Evolutionary conservation across 371 early-diverging fungal species (phyloP).

Genomic region (Mortierella sp.): DNA sequence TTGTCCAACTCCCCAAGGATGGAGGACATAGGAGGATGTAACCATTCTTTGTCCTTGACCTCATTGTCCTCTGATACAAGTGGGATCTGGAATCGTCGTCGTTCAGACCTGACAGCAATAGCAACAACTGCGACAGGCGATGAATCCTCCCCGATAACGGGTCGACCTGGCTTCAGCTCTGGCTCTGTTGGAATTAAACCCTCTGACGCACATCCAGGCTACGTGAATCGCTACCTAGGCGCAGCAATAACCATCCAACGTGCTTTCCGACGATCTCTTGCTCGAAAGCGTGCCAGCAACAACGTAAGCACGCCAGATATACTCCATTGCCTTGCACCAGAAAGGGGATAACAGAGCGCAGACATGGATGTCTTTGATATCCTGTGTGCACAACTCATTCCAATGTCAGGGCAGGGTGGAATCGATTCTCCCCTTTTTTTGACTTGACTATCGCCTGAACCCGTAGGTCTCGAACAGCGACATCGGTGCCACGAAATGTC

Average conservation of each 20-base stretch:
- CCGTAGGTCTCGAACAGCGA: neutral
- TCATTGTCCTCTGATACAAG: neutral
- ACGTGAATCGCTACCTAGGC: neutral
- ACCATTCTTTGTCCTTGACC: neutral
- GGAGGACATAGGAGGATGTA: constrained; percentile 5
- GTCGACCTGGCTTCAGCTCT: neutral
- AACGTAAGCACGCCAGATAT: constrained; percentile 5
- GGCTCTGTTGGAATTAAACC: neutral
- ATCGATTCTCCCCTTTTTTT: constrained; percentile 4
- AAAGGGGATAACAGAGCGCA: no score
- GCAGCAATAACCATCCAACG: constrained; percentile 39
- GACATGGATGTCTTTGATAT: no score
- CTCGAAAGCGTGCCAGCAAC: constrained; percentile 18
- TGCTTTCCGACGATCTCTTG: constrained; percentile 39
- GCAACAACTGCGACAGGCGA: neutral
- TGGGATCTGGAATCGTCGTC: constrained; percentile 6
- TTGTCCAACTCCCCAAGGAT: constrained; percentile 33
- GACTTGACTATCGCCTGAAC: neutral
- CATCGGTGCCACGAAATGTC: neutral
- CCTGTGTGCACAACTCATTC: neutral
- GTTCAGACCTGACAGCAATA: neutral
- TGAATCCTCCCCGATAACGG: neutral
- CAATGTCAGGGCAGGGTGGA: constrained; percentile 12
- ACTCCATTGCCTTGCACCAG: neutral
- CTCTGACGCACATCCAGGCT: neutral